These are phyloP conservation scores for Eimeria falciformis DNA, from an alignment of 169 alveolate species.

Conservation along the genomic window DNA sequence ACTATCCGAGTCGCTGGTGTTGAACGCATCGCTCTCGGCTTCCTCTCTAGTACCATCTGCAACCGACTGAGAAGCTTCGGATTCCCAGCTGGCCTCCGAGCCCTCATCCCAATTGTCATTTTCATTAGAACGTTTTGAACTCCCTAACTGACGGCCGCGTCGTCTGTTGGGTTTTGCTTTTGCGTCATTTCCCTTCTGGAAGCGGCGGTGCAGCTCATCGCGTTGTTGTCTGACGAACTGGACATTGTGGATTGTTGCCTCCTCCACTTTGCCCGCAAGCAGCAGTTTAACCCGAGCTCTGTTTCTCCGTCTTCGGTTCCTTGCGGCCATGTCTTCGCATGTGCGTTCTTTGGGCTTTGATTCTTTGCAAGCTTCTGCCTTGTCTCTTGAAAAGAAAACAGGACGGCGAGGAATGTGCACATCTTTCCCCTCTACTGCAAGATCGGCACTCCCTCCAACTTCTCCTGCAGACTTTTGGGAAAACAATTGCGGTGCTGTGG, in stretches of 20 bases:
- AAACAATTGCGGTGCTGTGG: neutral
- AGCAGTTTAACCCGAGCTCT: constrained; percentile 53
- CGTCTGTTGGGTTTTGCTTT: neutral
- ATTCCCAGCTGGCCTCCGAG: constrained; percentile 2
- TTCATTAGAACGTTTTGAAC: neutral
- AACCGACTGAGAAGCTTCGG: neutral
- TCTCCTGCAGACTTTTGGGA: neutral
- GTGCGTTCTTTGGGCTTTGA: neutral
- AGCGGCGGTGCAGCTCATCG: constrained; percentile 48
- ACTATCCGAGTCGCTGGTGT: neutral
- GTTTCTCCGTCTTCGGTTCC: constrained; percentile 37
- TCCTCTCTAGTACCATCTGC: neutral
- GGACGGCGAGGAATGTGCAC: constrained; percentile 78
- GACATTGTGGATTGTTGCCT: constrained; percentile 71
- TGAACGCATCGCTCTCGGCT: neutral
- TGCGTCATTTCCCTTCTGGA: neutral
- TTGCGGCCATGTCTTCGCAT: neutral
- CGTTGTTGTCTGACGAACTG: constrained; percentile 67
- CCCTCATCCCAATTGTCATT: neutral
- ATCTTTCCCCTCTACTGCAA: constrained; percentile 6
- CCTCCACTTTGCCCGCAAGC: constrained; percentile 61
- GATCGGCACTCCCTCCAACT: neutral
- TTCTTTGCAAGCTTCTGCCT: constrained; percentile 10
- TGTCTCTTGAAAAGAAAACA: constrained; percentile 42
- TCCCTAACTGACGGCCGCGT: neutral